Percentiles rank a stretch among this genome's conserved stretches.
Evolutionary conservation across 2,329 filamentous ascomycete genomes (phyloP).

Genomic region (Pseudocercospora vitis): DNA sequence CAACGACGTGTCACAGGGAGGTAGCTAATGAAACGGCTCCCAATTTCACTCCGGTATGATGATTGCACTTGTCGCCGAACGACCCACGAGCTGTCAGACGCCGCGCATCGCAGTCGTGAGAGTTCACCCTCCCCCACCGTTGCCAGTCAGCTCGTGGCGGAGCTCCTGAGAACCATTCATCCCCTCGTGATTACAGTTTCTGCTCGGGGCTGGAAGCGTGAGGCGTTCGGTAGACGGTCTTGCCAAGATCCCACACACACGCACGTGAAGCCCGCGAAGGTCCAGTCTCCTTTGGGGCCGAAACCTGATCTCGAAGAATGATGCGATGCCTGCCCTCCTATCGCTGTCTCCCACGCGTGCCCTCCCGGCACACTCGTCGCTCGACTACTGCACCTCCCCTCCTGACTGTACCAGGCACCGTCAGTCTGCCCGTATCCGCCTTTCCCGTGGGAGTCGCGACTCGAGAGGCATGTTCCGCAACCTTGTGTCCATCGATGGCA

Average conservation of each 20-base stretch:
- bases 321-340: neutral
- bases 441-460: too few relatives aligned
- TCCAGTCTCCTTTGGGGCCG: constrained; percentile 3
- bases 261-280: neutral
- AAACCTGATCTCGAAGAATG: neutral
- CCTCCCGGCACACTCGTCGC: neutral
- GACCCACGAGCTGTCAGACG: neutral
- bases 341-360: neutral
- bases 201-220: neutral
- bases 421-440: neutral
- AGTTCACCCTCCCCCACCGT: neutral
- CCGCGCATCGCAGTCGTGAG: neutral
- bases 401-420: neutral
- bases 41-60: constrained; percentile 2
- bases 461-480: too few relatives aligned
- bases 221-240: neutral
- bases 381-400: neutral
- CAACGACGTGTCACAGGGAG: neutral
- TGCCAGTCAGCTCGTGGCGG: neutral
- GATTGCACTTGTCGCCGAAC: neutral
- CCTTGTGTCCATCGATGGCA: neutral
- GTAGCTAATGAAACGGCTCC: neutral
- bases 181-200: too few relatives aligned
- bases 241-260: neutral
- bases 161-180: neutral